phyloP scores from a whole-genome alignment of 768 basidiomycete genomes.

The Pleurotus sapidus region DNA sequence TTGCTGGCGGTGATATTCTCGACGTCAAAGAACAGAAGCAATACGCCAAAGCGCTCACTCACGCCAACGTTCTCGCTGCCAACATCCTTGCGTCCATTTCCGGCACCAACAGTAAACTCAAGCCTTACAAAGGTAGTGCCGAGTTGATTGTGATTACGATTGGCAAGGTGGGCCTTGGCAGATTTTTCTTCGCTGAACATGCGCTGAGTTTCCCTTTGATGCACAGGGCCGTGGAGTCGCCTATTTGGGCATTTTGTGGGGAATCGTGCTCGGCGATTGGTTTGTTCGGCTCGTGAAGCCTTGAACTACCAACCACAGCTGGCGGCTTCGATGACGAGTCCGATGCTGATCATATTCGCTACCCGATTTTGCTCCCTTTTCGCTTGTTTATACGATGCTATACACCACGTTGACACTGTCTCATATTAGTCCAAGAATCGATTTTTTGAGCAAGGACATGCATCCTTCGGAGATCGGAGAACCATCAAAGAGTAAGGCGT shows the following conservation, averaged over 20 bases:
- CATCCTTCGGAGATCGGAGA: no score
- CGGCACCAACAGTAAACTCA: slow-evolving; percentile 22
- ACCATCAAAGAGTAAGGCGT: no score
- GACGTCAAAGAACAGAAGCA: slow-evolving; percentile 66
- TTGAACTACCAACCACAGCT: no score
- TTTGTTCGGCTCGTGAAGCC: slow-evolving; percentile 29
- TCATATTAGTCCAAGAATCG: no score
- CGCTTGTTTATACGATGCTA: no score
- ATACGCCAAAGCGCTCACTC: slow-evolving; percentile 38
- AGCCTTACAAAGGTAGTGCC: slow-evolving; percentile 46
- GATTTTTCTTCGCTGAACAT: no score
- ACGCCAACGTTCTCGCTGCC: slow-evolving; percentile 41
- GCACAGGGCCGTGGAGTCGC: slow-evolving; percentile 32
- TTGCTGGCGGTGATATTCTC: slow-evolving; percentile 65
- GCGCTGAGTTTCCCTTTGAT: not conserved
- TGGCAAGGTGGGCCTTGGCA: slow-evolving; percentile 44
- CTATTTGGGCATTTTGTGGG: slow-evolving; percentile 40
- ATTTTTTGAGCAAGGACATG: no score
- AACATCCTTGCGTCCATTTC: slow-evolving; percentile 48
- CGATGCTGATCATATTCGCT: no score
- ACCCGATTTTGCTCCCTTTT: no score
- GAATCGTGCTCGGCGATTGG: slow-evolving; percentile 43
- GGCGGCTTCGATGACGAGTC: no score
- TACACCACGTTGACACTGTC: no score
- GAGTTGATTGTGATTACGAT: slow-evolving; percentile 54